Evolutionary conservation across 2,329 filamentous ascomycete species (phyloP), one percentile per base, ranked within the genome.

Genomic region (Cladosporium velox): DNA sequence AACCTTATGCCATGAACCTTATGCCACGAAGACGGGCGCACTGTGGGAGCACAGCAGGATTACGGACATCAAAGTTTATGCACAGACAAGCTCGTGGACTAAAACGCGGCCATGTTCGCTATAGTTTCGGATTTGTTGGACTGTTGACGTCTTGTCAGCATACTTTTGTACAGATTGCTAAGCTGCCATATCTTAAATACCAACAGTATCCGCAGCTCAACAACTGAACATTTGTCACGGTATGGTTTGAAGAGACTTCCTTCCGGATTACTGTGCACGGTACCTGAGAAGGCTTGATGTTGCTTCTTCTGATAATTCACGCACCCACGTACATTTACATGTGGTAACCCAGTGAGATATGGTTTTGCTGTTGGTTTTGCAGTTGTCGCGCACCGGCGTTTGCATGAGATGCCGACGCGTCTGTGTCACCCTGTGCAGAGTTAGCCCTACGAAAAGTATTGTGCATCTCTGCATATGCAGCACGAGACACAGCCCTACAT

Each of bases 1-100:
- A 57, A 58, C 55, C 55, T 58, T 58, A 58, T 28, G 15, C 49
- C 4, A 41, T 6, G 8, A 14, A 55, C 26, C 28, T n/a, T 34
- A 47, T 47, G n/a, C 41, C n/a, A 47, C 41, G 41, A 47, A 47
- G 52, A 34, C 52, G 52, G 52, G 28, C 52, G 18, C 28, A 55
- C 52, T 24, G 30, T 55, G 52, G 52, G 32, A 55, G 52, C 28
- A 34, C n/a, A 18, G 41, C 41, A 47, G 41, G 41, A 47, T 47
- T 24, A 21, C 52, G n/a, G 55, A 58, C 14, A 58, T 41, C 2
- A 34, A 41, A 58, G n/a, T 41, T 28, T 24, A 41, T 38, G 55
- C 34, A 58, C 55, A 58, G 34, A 41, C 55, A 18, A 34, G 52
- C 41, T 47, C n/a, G 2, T 3, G 1, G 15, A 21, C n/a, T 47